Evolutionary conservation across 176 grass and related monocot genomes (phyloP).

Genomic region (Phoenix dactylifera): DNA sequence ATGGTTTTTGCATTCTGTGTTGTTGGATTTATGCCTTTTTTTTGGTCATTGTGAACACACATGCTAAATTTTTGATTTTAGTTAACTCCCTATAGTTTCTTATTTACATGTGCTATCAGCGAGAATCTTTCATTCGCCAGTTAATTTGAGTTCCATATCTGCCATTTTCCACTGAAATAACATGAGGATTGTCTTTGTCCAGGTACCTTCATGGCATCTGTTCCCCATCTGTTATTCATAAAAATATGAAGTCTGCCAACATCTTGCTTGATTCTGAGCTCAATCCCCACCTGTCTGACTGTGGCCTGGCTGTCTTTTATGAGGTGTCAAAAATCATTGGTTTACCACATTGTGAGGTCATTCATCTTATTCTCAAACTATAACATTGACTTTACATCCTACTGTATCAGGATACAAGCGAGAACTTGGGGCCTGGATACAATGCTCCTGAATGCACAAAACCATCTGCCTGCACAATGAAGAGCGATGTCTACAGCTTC

Average conservation of each 20-base stretch:
- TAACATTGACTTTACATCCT: background rate
- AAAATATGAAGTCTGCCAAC: slow-evolving; percentile 83
- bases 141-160: no score
- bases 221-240: slow-evolving; percentile 69
- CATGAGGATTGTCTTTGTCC: slow-evolving; percentile 2
- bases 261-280: slow-evolving; percentile 82
- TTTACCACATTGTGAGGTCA: background rate
- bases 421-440: slow-evolving; percentile 74
- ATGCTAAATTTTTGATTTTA: no score
- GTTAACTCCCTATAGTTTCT: no score
- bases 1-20: no score
- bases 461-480: slow-evolving; percentile 47
- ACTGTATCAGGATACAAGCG: slow-evolving; percentile 44
- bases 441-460: slow-evolving; percentile 57
- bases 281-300: slow-evolving; percentile 59
- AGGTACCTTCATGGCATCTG: slow-evolving; percentile 93
- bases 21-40: no score
- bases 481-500: slow-evolving; percentile 85
- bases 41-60: no score
- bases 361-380: background rate
- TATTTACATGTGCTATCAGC: no score
- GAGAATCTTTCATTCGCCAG: no score
- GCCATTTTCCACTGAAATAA: background rate
- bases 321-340: slow-evolving; percentile 39
- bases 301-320: slow-evolving; percentile 57